A percentile compares a stretch with the other conserved stretches of the same genome.
phyloP scores from a whole-genome alignment of 108 stramenopile genomes.

The Nannochloropsis granulata region DNA sequence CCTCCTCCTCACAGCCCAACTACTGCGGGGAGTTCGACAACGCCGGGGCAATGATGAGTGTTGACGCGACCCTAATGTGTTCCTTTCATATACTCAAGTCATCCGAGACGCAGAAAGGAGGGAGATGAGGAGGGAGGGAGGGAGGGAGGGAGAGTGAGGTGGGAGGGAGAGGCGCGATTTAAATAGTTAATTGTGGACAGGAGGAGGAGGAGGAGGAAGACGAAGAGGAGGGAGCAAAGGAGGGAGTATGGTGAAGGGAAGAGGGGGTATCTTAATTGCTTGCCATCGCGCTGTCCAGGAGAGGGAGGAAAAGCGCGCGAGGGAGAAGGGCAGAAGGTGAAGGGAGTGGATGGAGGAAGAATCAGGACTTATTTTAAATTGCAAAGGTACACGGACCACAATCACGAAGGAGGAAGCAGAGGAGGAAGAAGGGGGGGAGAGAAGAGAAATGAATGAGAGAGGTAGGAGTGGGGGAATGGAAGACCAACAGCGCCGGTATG shows the following conservation, averaged over 20 bases:
- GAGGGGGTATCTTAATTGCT: neutral
- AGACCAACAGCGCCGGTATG: too few species aligned
- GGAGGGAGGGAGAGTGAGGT: neutral
- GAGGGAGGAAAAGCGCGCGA: neutral
- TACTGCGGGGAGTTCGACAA: constrained; percentile 97
- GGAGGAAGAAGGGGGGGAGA: neutral
- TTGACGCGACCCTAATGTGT: constrained; percentile 82
- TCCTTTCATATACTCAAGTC: constrained; percentile 50
- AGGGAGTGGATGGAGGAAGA: neutral
- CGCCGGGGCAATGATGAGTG: constrained; percentile 89
- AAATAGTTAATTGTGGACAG: neutral
- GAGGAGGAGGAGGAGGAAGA: neutral
- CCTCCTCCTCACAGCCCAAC: constrained; percentile 73
- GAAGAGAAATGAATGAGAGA: neutral
- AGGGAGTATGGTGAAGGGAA: neutral
- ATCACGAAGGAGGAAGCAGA: neutral
- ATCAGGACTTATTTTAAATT: neutral
- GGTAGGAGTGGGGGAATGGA: too few species aligned
- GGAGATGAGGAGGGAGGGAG: neutral
- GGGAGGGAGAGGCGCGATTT: neutral
- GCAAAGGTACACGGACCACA: neutral
- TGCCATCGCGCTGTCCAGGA: too few species aligned
- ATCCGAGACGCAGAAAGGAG: neutral
- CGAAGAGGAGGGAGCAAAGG: neutral
- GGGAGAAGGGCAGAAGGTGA: neutral